A percentile compares a stretch with the other conserved stretches of the same genome.
phyloP scores from a whole-genome alignment of 2,329 filamentous ascomycete genomes.

The Achaetomium macrosporum region DNA sequence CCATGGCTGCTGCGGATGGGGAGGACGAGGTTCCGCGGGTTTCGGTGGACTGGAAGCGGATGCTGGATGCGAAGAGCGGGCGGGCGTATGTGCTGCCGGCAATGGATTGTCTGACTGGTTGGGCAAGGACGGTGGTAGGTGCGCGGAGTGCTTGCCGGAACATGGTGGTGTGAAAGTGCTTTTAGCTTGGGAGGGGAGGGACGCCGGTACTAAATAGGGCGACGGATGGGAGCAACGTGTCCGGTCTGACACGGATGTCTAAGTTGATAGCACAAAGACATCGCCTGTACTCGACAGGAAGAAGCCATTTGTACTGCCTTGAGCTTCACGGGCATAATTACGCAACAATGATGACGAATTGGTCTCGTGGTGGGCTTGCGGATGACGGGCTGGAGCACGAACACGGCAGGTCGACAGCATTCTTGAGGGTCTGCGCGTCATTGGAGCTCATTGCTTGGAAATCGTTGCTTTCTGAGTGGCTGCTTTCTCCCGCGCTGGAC shows the following conservation, averaged over 20 bases:
- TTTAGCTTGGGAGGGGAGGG: background rate
- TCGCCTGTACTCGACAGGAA: background rate
- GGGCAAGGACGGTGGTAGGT: background rate
- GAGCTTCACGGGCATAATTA: background rate
- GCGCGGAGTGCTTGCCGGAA: constrained; percentile 4
- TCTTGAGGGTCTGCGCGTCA: background rate
- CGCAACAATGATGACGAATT: background rate
- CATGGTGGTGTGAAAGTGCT: constrained; percentile 4
- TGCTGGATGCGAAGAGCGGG: background rate
- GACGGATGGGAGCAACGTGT: background rate
- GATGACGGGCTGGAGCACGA: too few species aligned
- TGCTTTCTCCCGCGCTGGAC: too few species aligned
- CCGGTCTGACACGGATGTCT: background rate
- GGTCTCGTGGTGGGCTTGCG: too few species aligned
- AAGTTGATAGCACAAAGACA: background rate
- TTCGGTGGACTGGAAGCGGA: constrained; percentile 6
- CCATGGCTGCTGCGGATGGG: background rate
- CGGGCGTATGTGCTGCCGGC: background rate
- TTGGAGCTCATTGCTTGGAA: constrained; percentile 7
- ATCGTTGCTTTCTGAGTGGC: constrained; percentile 6
- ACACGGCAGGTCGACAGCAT: too few species aligned
- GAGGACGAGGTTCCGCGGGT: background rate
- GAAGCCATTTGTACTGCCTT: background rate
- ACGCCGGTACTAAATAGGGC: background rate
- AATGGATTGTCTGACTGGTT: background rate